phyloP scores from a whole-genome alignment of 2,329 filamentous ascomycete genomes.

The Epichloe gansuensis region DNA sequence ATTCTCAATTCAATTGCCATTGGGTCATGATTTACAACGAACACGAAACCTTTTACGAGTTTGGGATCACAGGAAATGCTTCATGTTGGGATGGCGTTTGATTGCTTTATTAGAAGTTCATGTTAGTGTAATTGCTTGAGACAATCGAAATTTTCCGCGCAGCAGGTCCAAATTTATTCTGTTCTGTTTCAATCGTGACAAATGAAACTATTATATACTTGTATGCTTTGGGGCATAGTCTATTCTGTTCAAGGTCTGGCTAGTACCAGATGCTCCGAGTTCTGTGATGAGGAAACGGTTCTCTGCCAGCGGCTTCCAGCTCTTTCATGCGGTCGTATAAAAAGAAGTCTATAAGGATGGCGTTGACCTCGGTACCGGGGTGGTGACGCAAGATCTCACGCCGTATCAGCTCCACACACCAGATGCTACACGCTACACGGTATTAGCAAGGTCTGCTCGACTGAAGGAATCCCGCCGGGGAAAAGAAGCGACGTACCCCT shows the following conservation, averaged over 20 bases:
- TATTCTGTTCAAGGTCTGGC: constrained; percentile 1
- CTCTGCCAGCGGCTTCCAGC: constrained; percentile 49
- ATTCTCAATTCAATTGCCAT: constrained; percentile 38
- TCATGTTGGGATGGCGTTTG: constrained; percentile 4
- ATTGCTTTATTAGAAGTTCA: not conserved
- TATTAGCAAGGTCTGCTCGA: not conserved
- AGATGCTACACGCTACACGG: constrained; percentile 68
- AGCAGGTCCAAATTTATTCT: not conserved
- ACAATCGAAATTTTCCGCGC: not conserved
- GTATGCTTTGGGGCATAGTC: not conserved
- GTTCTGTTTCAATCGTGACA: not conserved
- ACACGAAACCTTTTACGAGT: constrained; percentile 1
- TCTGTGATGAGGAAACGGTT: constrained; percentile 62
- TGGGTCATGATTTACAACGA: constrained; percentile 17
- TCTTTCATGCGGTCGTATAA: constrained; percentile 91
- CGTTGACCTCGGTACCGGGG: constrained; percentile 63
- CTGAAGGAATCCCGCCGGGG: not conserved
- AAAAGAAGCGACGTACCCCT: constrained; percentile 41
- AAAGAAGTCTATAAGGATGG: constrained; percentile 93
- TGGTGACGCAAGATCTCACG: constrained; percentile 65
- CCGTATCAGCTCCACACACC: constrained; percentile 82
- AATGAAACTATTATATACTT: not conserved
- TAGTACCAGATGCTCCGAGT: constrained; percentile 94
- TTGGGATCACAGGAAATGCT: constrained; percentile 8
- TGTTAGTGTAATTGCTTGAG: not conserved